Evolutionary conservation across 352 stramenopile species (phyloP), one percentile per base, ranked within the genome.

Genomic region (Blastocystis hominis): DNA sequence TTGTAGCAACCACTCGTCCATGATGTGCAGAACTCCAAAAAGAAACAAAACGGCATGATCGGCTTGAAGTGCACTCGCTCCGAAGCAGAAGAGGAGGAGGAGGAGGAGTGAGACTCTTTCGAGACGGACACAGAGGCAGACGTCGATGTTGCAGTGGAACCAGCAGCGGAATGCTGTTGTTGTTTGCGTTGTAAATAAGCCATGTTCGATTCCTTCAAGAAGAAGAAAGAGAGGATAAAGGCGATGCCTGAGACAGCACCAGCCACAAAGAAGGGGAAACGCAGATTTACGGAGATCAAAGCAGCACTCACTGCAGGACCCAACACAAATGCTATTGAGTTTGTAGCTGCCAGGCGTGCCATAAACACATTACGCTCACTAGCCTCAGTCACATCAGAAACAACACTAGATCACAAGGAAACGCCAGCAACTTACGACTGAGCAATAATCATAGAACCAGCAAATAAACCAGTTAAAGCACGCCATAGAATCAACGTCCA

Each of bases 391-490:
- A 80, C 9, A 80, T 80, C 69, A 15, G 30, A 24, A 30, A 80
- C 68, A 20, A 66, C 50, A 17, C n/a, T 66, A 59, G n/a, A n/a
- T n/a, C 13, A 59, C 0, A 59, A 59, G 50, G 50, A 59, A 59
- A n/a, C 13, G 50, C n/a, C 13, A 3, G n/a, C 10, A 72, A n/a
- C 42, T n/a, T 24, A 72, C 42, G 62, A 42, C n/a, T 72, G 62
- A n/a, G 62, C 62, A 42, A 72, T 54, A 20, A 72, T 53, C 50
- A 86, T 15, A 20, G 59, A 59, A 17, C 76, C 76, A 34, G 76
- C 55, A 66, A 86, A 86, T 38, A 86, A 61, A 4, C 76, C 76
- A 6, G 76, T 86, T 24, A 86, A 70, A 1, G 76, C 40, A 50
- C 76, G 46, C 63, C 59, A 76, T n/a, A 86, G 72, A 46, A 86